A percentile compares a stretch with the other conserved stretches of the same genome.
Conservation (phyloP, 768 basidiomycete species). For the Hypsizygus marmoreus region DNA sequence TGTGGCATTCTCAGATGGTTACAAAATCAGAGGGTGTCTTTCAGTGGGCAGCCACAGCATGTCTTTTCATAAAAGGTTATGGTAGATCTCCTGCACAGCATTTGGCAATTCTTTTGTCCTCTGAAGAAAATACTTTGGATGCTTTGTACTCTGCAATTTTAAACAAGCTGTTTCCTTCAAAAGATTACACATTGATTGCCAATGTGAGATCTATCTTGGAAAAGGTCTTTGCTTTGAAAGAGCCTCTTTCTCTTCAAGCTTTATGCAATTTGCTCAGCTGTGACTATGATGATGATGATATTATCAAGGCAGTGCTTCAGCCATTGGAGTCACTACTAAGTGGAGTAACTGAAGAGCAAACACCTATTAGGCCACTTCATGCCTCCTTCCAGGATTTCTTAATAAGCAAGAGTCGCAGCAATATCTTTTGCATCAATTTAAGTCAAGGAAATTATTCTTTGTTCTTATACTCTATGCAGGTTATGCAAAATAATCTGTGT, state of each 20-base stretch:
- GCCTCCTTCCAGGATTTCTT: not conserved
- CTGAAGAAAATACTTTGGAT: not conserved
- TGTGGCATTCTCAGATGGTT: not conserved
- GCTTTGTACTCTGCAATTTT: not conserved
- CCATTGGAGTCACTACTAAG: not conserved
- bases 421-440: not conserved
- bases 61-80: not conserved
- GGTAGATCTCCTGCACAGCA: not conserved
- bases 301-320: not conserved
- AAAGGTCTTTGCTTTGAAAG: not conserved
- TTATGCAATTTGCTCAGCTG: not conserved
- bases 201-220: too few relatives aligned
- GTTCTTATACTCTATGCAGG: not conserved
- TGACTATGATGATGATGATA: not conserved
- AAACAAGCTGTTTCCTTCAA: not conserved
- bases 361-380: not conserved
- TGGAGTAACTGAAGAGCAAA: not conserved
- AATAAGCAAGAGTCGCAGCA: not conserved
- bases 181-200: too few relatives aligned
- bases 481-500: not conserved
- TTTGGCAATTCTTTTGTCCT: not conserved
- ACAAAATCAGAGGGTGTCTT: not conserved
- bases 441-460: not conserved
- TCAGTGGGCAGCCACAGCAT: conserved; percentile 3
- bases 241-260: not conserved